A percentile compares a stretch with the other conserved stretches of the same genome.
phyloP scores from a whole-genome alignment of 1,284 basidiomycete genomes.

The Heterobasidion irregulare region DNA sequence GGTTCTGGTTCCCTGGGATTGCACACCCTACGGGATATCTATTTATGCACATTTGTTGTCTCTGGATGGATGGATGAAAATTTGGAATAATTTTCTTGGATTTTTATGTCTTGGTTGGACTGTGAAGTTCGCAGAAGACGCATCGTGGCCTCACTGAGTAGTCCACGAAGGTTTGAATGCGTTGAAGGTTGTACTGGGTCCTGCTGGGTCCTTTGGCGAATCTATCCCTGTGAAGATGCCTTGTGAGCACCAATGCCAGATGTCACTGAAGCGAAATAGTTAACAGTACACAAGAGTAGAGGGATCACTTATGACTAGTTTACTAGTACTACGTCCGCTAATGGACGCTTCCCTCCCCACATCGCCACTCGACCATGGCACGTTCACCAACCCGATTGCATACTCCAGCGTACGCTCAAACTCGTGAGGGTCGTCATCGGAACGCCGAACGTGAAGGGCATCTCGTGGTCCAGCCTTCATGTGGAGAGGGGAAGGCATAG shows the following conservation, averaged over 20 bases:
- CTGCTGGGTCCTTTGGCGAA: no score
- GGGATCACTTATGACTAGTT: neutral
- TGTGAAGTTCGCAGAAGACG: no score
- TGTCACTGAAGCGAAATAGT: neutral
- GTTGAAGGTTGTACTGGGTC: no score
- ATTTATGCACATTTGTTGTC: neutral
- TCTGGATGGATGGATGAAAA: no score
- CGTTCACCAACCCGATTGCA: slow-evolving; percentile 15
- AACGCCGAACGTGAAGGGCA: neutral
- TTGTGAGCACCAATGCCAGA: no score
- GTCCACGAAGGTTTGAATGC: no score
- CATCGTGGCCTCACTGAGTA: no score
- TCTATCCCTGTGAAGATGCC: no score
- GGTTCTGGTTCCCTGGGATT: neutral
- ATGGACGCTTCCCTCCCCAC: no score
- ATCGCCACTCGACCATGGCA: slow-evolving; percentile 12
- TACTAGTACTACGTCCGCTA: no score
- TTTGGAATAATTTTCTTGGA: no score
- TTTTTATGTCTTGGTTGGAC: no score
- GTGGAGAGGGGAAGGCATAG: slow-evolving; percentile 17
- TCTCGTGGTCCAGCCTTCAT: neutral
- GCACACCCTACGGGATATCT: neutral
- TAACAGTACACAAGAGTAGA: neutral
- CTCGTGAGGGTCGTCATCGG: neutral
- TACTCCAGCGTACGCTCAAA: slow-evolving; percentile 11